Base-by-base conservation (phyloP, 495 filamentous ascomycete species). In the Xylaria longipes region DNA sequence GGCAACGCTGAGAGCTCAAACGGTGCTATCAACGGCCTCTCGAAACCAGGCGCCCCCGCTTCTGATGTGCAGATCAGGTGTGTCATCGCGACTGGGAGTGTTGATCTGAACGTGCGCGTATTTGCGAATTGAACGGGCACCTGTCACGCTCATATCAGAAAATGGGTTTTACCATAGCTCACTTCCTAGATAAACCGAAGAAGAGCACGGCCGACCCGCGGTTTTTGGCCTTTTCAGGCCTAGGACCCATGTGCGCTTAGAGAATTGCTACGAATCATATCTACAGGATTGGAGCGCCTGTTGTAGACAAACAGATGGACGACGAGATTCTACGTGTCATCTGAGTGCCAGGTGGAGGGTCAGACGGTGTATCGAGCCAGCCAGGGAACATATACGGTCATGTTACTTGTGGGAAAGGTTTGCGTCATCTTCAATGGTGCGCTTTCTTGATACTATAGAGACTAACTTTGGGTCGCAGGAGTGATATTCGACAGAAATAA, bases 21-120 rank as follows among this genome's bases (percentile, higher is more conserved):
- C 72, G 89, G 90, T 1, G 76, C 82, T 67, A 65, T 74, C 39
- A 87, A 88, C 48, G 80, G 85, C 52, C 72, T 79, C 31, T 72
- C 81, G n/a, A 88, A 82, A 76, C 85, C 87, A 58, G 82, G 82
- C 31, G 81, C 80, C 12, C 75, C 75, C 4, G 76, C 74, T 5
- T 71, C 57, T 1, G 84, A 84, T 22, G 78, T 83, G 9, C 85
- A 87, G 70, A 87, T 90, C 50, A 82, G 87, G 58, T 90, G 89
- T 70, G 88, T 91, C 56, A 86, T 91, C 69, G 89, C 89, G 15
- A 91, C 89, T 20, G 89, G 88, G 14, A 87, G 88, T 71, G 89
- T 90, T 57, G 89, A 91, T 75, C 78, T 86, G 77, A 89, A 86
- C 52, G 84, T 91, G 68, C 80, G 88, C 71, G 84, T 91, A 62